phyloP scores from a whole-genome alignment of 1,139 yeast genomes.

The Lodderomyces margitis region DNA sequence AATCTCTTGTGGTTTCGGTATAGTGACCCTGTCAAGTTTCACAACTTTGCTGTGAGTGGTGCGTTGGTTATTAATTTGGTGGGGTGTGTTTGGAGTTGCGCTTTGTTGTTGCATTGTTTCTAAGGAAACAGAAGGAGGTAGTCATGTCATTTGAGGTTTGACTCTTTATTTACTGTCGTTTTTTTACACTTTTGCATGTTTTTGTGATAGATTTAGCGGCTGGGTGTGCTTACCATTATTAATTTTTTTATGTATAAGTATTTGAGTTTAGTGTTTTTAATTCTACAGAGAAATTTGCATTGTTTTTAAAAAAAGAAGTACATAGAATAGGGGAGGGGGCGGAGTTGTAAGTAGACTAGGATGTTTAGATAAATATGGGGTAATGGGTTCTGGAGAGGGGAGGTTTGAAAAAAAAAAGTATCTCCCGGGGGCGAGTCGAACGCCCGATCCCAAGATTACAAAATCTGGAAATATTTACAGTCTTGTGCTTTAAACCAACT shows the following conservation, averaged over 20 bases:
- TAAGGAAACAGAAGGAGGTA: neutral
- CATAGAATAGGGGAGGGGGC: neutral
- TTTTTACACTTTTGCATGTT: too few species aligned
- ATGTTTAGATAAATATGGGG: too few species aligned
- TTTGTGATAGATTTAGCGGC: too few species aligned
- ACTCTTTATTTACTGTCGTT: too few species aligned
- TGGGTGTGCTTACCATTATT: too few species aligned
- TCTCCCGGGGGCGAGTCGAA: constrained; percentile 86
- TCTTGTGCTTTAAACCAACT: constrained; percentile 81
- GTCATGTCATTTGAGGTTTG: too few species aligned
- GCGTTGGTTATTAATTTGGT: constrained; percentile 29
- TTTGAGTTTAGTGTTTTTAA: too few species aligned
- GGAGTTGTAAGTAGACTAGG: neutral
- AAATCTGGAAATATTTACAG: constrained; percentile 51
- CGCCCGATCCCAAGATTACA: constrained; percentile 80
- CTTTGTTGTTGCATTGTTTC: constrained; percentile 8
- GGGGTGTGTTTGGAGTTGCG: constrained; percentile 24
- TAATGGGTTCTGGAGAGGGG: neutral
- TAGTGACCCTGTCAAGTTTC: constrained; percentile 26
- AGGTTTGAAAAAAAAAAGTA: constrained; percentile 28
- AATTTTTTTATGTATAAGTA: too few species aligned
- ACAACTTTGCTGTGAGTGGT: constrained; percentile 28
- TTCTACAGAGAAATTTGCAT: neutral
- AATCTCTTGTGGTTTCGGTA: constrained; percentile 31
- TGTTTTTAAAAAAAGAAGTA: too few species aligned